Base-by-base conservation (phyloP, 2,329 filamentous ascomycete species). In the Cytospora chrysosperma region DNA sequence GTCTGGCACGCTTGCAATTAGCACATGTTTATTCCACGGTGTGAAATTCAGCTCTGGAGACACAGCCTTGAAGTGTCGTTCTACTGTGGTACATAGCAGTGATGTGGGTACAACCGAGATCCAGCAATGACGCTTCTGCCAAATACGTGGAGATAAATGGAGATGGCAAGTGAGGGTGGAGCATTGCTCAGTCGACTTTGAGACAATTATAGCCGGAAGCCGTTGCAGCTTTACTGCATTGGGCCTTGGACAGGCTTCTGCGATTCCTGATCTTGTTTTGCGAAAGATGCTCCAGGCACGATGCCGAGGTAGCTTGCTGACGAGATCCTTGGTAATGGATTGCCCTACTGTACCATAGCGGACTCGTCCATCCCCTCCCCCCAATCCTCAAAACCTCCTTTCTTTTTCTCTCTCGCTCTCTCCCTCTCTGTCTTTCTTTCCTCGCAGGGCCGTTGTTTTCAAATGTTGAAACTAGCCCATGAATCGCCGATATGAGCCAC, bases 1-100 rank as follows among this genome's bases (percentile, higher is more conserved):
- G 59, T 43, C 51, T 55, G 27, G 21, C 17, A 54, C 26, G 13
- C 26, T 60, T 27, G 34, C 58, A 47, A 28, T 49, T 61, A 49
- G 58, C 34, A 12, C 27, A 28, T 47, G n/a, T 24, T n/a, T 21
- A 24, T 21, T 4, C n/a, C 43, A 47, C n/a, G 21, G 43, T 21
- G 8, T 19, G n/a, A 4, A 47, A 8, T 17, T n/a, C 37, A n/a
- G 17, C n/a, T n/a, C 15, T n/a, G 19, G 37, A 40, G 37, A 40
- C 4, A 40, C 37, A 40, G 37, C 37, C 37, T 2, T 40, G 17
- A 10, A 47, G 43, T 24, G n/a, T 19, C n/a, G n/a, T 47, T 24
- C 6, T 47, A n/a, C n/a, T n/a, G n/a, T n/a, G n/a, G n/a, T n/a
- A n/a, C n/a, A n/a, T n/a, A 24, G 43, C 43, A 47, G 8, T 13